A percentile compares a stretch with the other conserved stretches of the same genome.
phyloP scores from a whole-genome alignment of 2,329 filamentous ascomycete genomes.

The Talaromyces sp. region DNA sequence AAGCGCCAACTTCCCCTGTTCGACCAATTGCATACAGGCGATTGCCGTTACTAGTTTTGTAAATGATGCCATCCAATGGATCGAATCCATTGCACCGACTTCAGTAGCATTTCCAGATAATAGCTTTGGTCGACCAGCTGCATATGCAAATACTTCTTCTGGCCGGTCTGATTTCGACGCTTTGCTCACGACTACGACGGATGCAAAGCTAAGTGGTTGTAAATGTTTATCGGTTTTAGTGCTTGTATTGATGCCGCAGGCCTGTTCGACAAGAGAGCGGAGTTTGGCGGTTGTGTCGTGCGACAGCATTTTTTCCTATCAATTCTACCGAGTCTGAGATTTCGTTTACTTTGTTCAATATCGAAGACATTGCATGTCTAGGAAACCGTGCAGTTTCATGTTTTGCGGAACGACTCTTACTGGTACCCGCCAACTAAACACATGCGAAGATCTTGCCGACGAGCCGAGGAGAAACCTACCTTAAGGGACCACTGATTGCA shows the following conservation, averaged over 20 bases:
- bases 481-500: background rate
- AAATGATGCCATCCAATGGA: background rate
- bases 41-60: background rate
- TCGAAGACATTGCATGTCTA: no score
- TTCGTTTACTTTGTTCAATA: background rate
- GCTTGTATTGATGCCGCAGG: background rate
- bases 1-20: background rate
- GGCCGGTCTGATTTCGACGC: background rate
- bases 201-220: background rate
- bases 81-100: background rate
- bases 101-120: background rate
- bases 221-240: background rate
- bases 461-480: background rate
- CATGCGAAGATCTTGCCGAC: background rate
- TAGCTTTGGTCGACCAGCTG: background rate
- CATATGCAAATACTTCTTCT: background rate
- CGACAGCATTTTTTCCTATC: background rate
- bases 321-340: background rate
- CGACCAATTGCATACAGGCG: background rate
- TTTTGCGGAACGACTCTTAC: background rate
- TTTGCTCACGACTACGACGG: background rate
- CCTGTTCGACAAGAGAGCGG: background rate
- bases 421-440: background rate
- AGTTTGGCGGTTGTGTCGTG: background rate
- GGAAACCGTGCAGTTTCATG: no score